Base-by-base conservation (phyloP, 1,284 basidiomycete genomes). In the Moesziomyces aphidis region DNA sequence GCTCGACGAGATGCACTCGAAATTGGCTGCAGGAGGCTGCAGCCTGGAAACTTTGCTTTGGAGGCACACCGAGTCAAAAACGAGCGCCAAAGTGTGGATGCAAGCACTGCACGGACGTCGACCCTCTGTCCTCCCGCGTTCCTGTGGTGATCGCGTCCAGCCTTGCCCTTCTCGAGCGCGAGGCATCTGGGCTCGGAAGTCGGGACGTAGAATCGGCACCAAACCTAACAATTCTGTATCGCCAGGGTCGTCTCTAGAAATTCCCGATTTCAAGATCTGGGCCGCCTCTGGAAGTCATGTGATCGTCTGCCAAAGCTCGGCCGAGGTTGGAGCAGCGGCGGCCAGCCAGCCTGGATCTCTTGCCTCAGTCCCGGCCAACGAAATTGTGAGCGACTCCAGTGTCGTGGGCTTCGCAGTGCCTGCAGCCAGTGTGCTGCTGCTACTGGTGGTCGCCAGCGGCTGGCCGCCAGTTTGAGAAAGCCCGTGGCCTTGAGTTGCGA, bases 21-120 rank as follows among this genome's bases (percentile, higher is more conserved):
- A 23, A 31, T 34, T 10, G 50, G n/a, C 24, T 65, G 55, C 62
- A 65, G 34, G 43, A 50, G 24, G 51, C 55, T 64, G 62, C 62
- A 64, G 62, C 31, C 26, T 23, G 23, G 31, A 62, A 63, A 56
- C 55, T 49, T 63, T 61, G 46, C 11, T 17, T 17, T 4, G 8
- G 39, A 42, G 15, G 39, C 39, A 19, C 15, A 19, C 39, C 13
- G 17, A 19, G 19, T 5, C 39, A 19, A 17, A 39, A 42, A 19
- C n/a, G 26, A 28, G 26, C 26, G 6, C 26, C 26, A 28, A 28
- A 28, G 26, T 28, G 39, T 42, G 39, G 39, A 42, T 42, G 39
- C 17, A 6, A 3, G 7, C 6, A 19, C 39, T 42, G 61, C 61
- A 63, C 61, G 54, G 55, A 62, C 53, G 26, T 54, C 19, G n/a